Base-by-base conservation (phyloP, 164 flowering plant species). In the Kingdonia uniflora region DNA sequence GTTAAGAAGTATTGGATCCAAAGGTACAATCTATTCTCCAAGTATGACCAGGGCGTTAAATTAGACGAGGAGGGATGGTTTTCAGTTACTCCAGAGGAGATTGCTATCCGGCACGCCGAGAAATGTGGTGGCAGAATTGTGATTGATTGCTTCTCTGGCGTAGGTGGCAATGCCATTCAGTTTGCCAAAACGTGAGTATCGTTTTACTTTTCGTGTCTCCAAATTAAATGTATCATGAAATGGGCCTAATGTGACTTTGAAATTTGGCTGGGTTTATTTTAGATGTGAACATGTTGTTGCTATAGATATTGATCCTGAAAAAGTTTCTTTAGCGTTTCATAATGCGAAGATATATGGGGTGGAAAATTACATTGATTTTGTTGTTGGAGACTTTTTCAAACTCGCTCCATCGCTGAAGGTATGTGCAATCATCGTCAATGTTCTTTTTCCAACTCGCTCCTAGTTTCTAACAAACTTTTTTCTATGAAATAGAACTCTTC, bases 11-110 rank as follows among this genome's bases (percentile, higher is more conserved):
- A 76, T 45, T 79, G 80, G 84, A 19, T 46, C 15, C 80, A 70
- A 39, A 55, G 86, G 15, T 74, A 77, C 48, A 50, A 61, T 60
- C 70, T 80, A 4, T 80, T 80, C 62, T 74, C 79, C 5, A 72
- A 54, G 49, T 78, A 70, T 37, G 80, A 80, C 38, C 64, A 71
- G 14, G 86, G 86, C 14, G 65, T 80, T 35, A 17, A 59, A 68
- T 48, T 80, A 71, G 86, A 80, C 25, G 86, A 80, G 51, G 80
- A 80, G 65, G 82, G 82, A 1, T 80, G 86, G 86, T 80, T 64
- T 42, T 80, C 82, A 0, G 82, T 76, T 25, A 80, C 82, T 17
- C 86, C 79, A 0, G 82, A 80, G 67, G 71, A 60, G 19, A 67
- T 80, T 42, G 82, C 86, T 12, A 51, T 65, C 25, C 50, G 65